Percentiles rank a stretch among this genome's conserved stretches.
These are phyloP conservation scores for Ceratobasidium sp. DNA, from an alignment of 1,284 basidiomycete genomes.

Conservation along the genomic window DNA sequence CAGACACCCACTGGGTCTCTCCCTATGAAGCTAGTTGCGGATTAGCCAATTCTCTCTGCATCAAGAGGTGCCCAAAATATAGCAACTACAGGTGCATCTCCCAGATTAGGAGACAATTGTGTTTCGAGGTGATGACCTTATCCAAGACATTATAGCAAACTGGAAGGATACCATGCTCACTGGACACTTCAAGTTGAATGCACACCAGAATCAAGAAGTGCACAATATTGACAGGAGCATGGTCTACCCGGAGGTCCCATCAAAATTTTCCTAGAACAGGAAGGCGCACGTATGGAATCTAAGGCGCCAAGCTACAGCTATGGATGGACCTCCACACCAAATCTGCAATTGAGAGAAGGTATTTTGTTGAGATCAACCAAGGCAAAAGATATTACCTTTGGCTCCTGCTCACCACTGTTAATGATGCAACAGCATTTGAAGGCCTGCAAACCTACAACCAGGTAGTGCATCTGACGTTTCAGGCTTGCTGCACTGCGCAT, in stretches of 20 bases:
- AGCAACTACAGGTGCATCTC: too few species aligned
- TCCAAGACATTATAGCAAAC: too few species aligned
- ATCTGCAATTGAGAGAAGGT: slow-evolving; percentile 53
- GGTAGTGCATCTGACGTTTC: slow-evolving; percentile 46
- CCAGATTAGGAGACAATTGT: too few species aligned
- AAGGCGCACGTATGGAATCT: slow-evolving; percentile 47
- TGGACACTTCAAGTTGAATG: slow-evolving; percentile 56
- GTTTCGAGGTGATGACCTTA: too few species aligned
- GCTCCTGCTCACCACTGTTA: slow-evolving; percentile 51
- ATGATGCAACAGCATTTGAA: slow-evolving; percentile 51
- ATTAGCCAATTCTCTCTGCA: too few species aligned
- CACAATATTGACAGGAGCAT: slow-evolving; percentile 47
- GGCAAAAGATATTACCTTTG: slow-evolving; percentile 54
- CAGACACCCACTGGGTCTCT: slow-evolving; percentile 54
- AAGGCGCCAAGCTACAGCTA: too few species aligned
- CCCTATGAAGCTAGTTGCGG: slow-evolving; percentile 51
- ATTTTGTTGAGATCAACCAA: slow-evolving; percentile 49
- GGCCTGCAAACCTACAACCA: slow-evolving; percentile 48
- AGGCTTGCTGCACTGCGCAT: too few species aligned
- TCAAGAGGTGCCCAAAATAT: too few species aligned
- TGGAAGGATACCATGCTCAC: slow-evolving; percentile 50
- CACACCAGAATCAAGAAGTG: slow-evolving; percentile 42
- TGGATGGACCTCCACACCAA: slow-evolving; percentile 27
- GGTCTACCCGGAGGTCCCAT: slow-evolving; percentile 56
- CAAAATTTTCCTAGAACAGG: slow-evolving; percentile 45